Percentiles rank a stretch among this genome's conserved stretches.
These are phyloP conservation scores for Heritiera littoralis DNA, from an alignment of 345 rosid species.

Conservation along the genomic window DNA sequence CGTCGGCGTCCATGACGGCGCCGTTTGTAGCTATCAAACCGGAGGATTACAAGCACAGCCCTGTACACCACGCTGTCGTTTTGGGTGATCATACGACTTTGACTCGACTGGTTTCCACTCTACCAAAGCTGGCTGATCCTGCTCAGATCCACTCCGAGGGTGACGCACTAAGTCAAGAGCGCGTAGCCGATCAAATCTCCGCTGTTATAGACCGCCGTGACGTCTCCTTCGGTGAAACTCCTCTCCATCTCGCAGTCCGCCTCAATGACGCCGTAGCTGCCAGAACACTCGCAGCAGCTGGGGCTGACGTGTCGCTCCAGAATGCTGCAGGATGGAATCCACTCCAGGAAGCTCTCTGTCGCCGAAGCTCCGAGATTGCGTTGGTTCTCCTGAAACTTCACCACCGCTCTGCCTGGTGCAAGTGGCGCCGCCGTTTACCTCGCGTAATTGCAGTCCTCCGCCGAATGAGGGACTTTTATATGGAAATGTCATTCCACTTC, in stretches of 20 bases:
- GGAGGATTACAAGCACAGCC: conserved; percentile 76
- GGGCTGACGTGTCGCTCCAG: conserved; percentile 76
- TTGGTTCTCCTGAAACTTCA: conserved; percentile 47
- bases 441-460: conserved; percentile 64
- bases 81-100: conserved; percentile 70
- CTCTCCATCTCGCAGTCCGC: conserved; percentile 87
- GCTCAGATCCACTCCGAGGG: conserved; percentile 61
- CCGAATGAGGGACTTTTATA: conserved; percentile 90
- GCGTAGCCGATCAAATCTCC: conserved; percentile 71
- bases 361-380: conserved; percentile 59
- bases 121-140: conserved; percentile 72
- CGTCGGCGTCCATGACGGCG: conserved; percentile 42
- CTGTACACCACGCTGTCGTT: conserved; percentile 81
- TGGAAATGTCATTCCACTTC: conserved; percentile 89
- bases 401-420: conserved; percentile 76
- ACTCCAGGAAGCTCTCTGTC: conserved; percentile 71
- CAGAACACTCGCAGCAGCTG: conserved; percentile 54
- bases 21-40: conserved; percentile 51
- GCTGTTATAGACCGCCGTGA: conserved; percentile 78
- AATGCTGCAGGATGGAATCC: conserved; percentile 86
- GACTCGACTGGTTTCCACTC: conserved; percentile 59
- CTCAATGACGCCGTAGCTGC: conserved; percentile 58
- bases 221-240: conserved; percentile 77
- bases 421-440: conserved; percentile 87
- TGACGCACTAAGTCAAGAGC: conserved; percentile 73